phyloP scores from a whole-genome alignment of 306 rosid genomes.

The Mimosa bimucronata region DNA sequence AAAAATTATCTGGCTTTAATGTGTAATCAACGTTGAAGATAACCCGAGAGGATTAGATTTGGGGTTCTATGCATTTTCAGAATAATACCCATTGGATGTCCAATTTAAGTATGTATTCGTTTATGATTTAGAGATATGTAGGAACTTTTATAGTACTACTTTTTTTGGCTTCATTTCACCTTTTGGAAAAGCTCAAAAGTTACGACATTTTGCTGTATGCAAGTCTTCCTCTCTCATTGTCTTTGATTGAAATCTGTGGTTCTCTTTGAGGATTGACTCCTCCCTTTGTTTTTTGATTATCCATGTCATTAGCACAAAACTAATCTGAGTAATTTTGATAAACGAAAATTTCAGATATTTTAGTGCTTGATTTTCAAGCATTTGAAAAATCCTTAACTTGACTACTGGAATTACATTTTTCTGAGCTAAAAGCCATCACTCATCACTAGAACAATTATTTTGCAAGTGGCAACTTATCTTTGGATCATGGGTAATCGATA shows the following conservation, averaged over 20 bases:
- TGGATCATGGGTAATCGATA: not conserved
- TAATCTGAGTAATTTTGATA: not conserved
- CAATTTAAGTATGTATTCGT: not conserved
- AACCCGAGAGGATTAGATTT: not conserved
- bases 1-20: slow-evolving; percentile 4
- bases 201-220: slow-evolving; percentile 23
- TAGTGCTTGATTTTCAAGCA: not conserved
- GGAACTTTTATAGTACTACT: not conserved
- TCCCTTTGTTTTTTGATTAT: not conserved
- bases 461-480: not conserved
- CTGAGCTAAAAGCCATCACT: slow-evolving; percentile 35
- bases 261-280: slow-evolving; percentile 8
- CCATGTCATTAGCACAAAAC: not conserved
- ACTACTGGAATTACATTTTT: not conserved
- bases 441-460: not conserved
- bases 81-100: not conserved
- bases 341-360: not conserved
- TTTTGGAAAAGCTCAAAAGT: not conserved
- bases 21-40: not conserved
- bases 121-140: not conserved
- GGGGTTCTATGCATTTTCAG: not conserved
- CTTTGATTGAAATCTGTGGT: not conserved
- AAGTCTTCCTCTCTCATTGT: not conserved
- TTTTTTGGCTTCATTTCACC: not conserved
- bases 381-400: not conserved